Conservation (phyloP, 768 basidiomycete genomes). For the Calvatia gigantea region DNA sequence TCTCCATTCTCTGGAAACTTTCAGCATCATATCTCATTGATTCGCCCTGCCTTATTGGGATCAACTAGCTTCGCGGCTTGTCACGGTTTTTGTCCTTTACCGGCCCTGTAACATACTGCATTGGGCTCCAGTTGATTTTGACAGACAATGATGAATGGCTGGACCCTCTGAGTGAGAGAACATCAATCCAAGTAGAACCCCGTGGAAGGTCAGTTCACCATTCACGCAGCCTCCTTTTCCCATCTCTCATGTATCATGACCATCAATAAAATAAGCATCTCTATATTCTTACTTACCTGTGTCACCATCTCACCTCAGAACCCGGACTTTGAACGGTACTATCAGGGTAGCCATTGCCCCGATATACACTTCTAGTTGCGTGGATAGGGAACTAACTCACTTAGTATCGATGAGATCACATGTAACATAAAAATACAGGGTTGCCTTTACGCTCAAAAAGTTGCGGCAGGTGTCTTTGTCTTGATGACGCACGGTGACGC, state of each 20-base stretch:
- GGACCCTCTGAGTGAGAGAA: neutral
- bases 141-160: neutral
- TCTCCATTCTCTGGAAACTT: neutral
- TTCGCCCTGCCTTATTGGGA: neutral
- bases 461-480: neutral
- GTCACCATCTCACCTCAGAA: neutral
- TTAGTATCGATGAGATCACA: constrained; percentile 5
- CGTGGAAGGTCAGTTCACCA: too few relatives aligned
- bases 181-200: neutral
- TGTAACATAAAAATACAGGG: constrained; percentile 6
- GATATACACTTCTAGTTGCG: neutral
- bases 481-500: neutral
- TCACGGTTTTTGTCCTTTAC: neutral
- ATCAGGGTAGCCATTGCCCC: neutral
- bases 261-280: neutral
- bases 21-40: neutral
- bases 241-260: too few relatives aligned
- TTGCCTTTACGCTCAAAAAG: neutral
- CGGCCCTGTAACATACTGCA: neutral
- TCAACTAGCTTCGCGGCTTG: neutral
- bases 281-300: neutral
- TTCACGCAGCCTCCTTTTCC: too few relatives aligned
- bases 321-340: neutral
- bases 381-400: neutral
- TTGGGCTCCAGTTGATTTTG: neutral